phyloP scores from a whole-genome alignment of 176 grass and related monocot species.

The Stipa capillata region DNA sequence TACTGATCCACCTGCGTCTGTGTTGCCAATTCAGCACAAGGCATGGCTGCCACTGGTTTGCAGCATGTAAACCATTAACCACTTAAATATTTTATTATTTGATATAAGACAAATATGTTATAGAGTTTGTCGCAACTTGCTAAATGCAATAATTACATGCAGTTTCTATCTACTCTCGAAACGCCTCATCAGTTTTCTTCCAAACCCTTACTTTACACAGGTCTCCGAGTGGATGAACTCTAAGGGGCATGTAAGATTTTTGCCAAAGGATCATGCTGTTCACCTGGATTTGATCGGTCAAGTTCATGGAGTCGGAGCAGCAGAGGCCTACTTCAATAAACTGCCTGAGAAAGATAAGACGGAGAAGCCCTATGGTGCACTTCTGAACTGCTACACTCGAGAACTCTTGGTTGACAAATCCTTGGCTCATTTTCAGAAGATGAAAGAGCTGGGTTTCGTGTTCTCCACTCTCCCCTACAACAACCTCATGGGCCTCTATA shows the following conservation, averaged over 20 bases:
- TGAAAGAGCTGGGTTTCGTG: conserved; percentile 58
- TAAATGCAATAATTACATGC: background rate
- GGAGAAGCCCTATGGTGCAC: conserved; percentile 62
- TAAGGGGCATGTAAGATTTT: conserved; percentile 46
- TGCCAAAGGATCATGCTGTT: conserved; percentile 59
- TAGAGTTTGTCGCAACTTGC: background rate
- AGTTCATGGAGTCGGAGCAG: conserved; percentile 42
- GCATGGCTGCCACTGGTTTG: no score
- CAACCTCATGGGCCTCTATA: conserved; percentile 75
- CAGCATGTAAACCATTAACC: background rate
- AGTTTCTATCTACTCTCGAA: background rate
- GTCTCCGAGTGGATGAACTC: conserved; percentile 83
- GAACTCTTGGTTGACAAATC: conserved; percentile 46
- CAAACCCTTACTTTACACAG: conserved; percentile 23
- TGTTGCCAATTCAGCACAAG: no score
- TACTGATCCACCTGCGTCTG: no score
- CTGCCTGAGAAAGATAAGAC: conserved; percentile 55
- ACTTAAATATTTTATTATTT: no score
- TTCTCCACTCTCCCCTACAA: conserved; percentile 61
- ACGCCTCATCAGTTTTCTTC: background rate
- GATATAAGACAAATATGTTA: no score
- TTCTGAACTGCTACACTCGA: conserved; percentile 74
- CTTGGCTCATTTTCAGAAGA: conserved; percentile 70
- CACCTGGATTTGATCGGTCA: conserved; percentile 76
- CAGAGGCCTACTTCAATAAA: conserved; percentile 67